phyloP scores from a whole-genome alignment of 306 rosid genomes.

The Malus sylvestris region DNA sequence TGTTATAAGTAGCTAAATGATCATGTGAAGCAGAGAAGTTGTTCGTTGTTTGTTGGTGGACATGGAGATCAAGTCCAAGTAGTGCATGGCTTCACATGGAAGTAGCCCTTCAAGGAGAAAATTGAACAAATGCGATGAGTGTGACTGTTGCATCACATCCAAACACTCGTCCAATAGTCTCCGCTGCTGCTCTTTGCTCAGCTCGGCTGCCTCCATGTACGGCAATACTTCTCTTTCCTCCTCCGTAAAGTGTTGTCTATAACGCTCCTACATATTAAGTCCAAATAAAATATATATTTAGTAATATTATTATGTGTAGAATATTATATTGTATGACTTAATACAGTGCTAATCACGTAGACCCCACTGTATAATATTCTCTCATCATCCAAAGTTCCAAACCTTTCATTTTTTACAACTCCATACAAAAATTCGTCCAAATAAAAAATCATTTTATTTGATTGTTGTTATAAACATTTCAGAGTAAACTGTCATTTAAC shows the following conservation, averaged over 20 bases:
- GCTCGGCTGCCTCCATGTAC: constrained; percentile 71
- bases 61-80: constrained; percentile 58
- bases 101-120: constrained; percentile 69
- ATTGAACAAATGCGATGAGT: constrained; percentile 46
- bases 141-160: constrained; percentile 76
- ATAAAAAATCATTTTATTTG: no score
- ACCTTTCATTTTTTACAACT: no score
- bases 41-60: constrained; percentile 36
- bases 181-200: constrained; percentile 50
- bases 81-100: constrained; percentile 68
- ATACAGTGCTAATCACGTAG: no score
- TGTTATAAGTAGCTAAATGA: neutral
- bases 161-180: constrained; percentile 50
- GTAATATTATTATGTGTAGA: no score
- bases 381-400: no score
- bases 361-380: no score
- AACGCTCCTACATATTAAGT: constrained; percentile 35
- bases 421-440: no score
- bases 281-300: neutral
- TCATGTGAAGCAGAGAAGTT: constrained; percentile 38
- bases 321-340: no score
- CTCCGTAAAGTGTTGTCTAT: constrained; percentile 62
- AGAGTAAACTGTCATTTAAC: no score
- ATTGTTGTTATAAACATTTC: no score
- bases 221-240: constrained; percentile 72